Evolutionary conservation across 2,329 filamentous ascomycete species (phyloP).

Genomic region (Thielaviopsis populi): DNA sequence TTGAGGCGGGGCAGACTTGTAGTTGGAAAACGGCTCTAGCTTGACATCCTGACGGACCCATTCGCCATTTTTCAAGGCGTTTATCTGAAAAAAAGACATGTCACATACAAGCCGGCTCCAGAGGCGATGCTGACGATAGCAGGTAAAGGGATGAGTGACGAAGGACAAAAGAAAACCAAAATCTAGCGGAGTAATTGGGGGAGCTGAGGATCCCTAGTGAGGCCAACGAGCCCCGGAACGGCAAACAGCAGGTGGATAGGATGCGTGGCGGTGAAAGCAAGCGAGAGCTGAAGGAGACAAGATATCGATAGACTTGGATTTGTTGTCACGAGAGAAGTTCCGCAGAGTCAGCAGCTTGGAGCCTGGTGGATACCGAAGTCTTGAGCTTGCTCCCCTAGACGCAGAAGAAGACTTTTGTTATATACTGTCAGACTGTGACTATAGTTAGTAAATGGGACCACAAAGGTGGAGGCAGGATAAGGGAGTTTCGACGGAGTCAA

Average conservation of each 20-base stretch:
- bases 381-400: not conserved
- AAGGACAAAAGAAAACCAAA: not conserved
- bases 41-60: constrained; percentile 42
- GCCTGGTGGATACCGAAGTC: not conserved
- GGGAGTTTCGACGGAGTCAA: not conserved
- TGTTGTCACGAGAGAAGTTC: not conserved
- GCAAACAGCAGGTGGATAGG: not conserved
- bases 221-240: not conserved
- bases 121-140: not conserved
- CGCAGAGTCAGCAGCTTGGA: not conserved
- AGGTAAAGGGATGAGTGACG: not conserved
- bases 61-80: constrained; percentile 37
- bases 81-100: constrained; percentile 32
- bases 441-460: constrained; percentile 2
- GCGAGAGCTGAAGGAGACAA: not conserved
- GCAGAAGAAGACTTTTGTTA: not conserved
- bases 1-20: constrained; percentile 19
- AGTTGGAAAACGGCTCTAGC: constrained; percentile 27
- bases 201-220: not conserved
- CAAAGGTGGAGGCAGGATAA: not conserved
- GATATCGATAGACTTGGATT: not conserved
- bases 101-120: not conserved
- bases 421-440: not conserved
- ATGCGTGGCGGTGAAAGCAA: not conserved
- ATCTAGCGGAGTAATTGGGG: not conserved